Evolutionary conservation across 768 basidiomycete genomes (phyloP), one percentile per base, ranked within the genome.

Genomic region (Suillus discolor): DNA sequence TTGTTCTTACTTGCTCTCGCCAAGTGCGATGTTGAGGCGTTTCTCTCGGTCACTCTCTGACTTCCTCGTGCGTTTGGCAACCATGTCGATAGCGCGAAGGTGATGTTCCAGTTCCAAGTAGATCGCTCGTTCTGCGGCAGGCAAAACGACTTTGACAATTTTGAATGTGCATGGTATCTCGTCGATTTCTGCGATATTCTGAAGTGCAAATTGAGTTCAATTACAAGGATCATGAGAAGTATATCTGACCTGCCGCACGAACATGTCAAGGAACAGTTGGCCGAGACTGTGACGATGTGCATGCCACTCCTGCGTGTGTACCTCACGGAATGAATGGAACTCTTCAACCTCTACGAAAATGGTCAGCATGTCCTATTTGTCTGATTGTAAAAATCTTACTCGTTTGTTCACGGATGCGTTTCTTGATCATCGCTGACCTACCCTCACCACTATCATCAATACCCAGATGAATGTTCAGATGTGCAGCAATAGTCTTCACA

Each of bases 101-200:
- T 97, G 92, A 69, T 98, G 96, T 69, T 97, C 95, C 11, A 98
- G 85, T 73, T 98, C 96, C 39, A 96, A 84, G 75, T 98, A 97
- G 67, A 98, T 95, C 0, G 95, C 93, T 9, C 92, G 91, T 76
- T 97, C 96, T 0, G 96, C 94, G 7, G 96, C 94, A 15, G 96
- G 96, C 11, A 97, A 87, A 51, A 85, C 78, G 31, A 97, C 86
- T 34, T 81, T 80, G 69, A 89, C 82, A 36, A 89, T 78, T 64
- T 90, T 81, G 66, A 83, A 84, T 0, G 84, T 84, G 79, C 89
- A 93, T 2, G 92, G 91, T 64, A 98, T 98, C 78, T 98, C 96
- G 66, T 96, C 95, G 64, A 97, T 98, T 79, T 98, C 96, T 11
- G 96, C 95, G 61, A 96, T 89, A 72, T 97, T 97, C 91, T 97